A percentile compares a stretch with the other conserved stretches of the same genome.
These are phyloP conservation scores for Pluteus cervinus DNA, from an alignment of 768 basidiomycete species.

Conservation along the genomic window DNA sequence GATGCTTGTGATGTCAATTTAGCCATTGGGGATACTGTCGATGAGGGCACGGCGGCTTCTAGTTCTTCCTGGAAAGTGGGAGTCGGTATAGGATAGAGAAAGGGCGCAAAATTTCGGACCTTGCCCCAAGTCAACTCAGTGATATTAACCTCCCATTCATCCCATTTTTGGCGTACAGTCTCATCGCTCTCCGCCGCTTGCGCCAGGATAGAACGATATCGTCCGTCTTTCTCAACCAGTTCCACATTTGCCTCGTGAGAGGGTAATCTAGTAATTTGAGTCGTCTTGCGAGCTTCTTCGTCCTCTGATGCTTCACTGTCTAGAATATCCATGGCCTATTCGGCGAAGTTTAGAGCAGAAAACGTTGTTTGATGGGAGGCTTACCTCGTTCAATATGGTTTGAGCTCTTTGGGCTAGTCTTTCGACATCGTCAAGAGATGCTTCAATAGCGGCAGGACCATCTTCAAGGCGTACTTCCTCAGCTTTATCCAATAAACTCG, in stretches of 20 bases:
- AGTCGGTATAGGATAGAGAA: background rate
- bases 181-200: slow-evolving; percentile 75
- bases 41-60: slow-evolving; percentile 64
- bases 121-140: slow-evolving; percentile 59
- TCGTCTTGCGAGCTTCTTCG: slow-evolving; percentile 55
- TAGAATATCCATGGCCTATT: slow-evolving; percentile 88
- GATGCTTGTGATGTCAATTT: slow-evolving; percentile 31
- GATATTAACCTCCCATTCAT: slow-evolving; percentile 77
- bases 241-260: slow-evolving; percentile 79
- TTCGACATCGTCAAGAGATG: slow-evolving; percentile 67
- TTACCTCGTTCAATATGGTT: slow-evolving; percentile 70
- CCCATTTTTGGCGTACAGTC: slow-evolving; percentile 77
- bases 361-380: background rate
- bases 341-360: slow-evolving; percentile 1
- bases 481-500: slow-evolving; percentile 79
- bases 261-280: slow-evolving; percentile 43
- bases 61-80: slow-evolving; percentile 50
- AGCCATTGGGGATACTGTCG: slow-evolving; percentile 32
- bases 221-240: slow-evolving; percentile 61
- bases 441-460: slow-evolving; percentile 67
- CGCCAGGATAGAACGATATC: slow-evolving; percentile 65
- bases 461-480: slow-evolving; percentile 78
- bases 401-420: slow-evolving; percentile 57
- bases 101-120: slow-evolving; percentile 31
- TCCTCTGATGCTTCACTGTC: slow-evolving; percentile 87